Percentiles rank a stretch among this genome's conserved stretches.
Conservation (phyloP, 2,329 filamentous ascomycete genomes). For the Didymella keratinophila region DNA sequence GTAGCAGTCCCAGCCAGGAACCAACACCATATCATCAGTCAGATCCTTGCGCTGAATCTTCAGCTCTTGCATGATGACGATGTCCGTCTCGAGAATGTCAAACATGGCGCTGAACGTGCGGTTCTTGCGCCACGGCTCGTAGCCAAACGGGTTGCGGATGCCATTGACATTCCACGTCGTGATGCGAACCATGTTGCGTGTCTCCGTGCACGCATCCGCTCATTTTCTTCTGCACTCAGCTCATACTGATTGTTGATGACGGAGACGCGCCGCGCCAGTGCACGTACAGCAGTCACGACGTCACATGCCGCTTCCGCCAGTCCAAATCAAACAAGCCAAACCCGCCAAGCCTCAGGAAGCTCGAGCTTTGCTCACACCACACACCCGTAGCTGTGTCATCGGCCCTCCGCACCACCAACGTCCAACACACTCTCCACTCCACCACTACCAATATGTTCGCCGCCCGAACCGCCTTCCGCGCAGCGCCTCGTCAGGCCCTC, state of each 20-base stretch:
- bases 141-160: conserved; percentile 63
- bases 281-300: conserved; percentile 30
- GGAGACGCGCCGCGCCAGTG: conserved; percentile 25
- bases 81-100: conserved; percentile 88
- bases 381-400: conserved; percentile 37
- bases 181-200: conserved; percentile 73
- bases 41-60: conserved; percentile 96
- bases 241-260: conserved; percentile 6
- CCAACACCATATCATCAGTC: conserved; percentile 91
- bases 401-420: conserved; percentile 20
- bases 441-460: conserved; percentile 44
- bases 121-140: conserved; percentile 60
- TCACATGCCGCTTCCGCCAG: conserved; percentile 25
- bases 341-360: conserved; percentile 32
- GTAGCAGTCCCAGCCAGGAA: conserved; percentile 94
- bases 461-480: conserved; percentile 44
- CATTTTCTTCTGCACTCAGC: conserved; percentile 17
- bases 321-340: conserved; percentile 29
- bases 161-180: conserved; percentile 67
- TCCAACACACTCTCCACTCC: conserved; percentile 39
- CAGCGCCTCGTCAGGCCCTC: conserved; percentile 66
- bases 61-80: conserved; percentile 92
- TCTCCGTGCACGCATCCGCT: conserved; percentile 17
- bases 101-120: conserved; percentile 77
- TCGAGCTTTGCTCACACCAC: conserved; percentile 27